Percentiles rank a stretch among this genome's conserved stretches.
Conservation (phyloP, 441 rosid species). For the Capsella rubella region DNA sequence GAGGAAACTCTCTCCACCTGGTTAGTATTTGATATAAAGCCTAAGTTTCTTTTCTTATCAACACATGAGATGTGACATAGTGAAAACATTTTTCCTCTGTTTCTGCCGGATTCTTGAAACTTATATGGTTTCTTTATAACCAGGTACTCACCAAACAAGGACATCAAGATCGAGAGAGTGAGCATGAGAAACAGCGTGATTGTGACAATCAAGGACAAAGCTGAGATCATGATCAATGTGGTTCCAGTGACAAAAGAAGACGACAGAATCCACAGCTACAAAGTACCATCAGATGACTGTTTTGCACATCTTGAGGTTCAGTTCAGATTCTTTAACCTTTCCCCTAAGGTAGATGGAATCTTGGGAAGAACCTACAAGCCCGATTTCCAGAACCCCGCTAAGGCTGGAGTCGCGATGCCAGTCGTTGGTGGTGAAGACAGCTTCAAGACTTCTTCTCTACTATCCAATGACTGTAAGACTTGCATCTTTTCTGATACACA, state of each 20-base stretch:
- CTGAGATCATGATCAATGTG: constrained; percentile 67
- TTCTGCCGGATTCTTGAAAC: constrained; percentile 47
- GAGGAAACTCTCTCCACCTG: constrained; percentile 62
- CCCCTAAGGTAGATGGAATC: constrained; percentile 71
- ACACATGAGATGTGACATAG: too few relatives aligned
- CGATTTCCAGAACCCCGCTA: constrained; percentile 69
- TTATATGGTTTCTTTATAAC: background rate
- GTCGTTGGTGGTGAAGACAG: constrained; percentile 72
- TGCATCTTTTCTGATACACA: constrained; percentile 58
- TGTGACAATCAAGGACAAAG: constrained; percentile 56
- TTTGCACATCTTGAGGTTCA: constrained; percentile 80
- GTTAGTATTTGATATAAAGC: constrained; percentile 31
- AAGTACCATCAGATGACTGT: constrained; percentile 65
- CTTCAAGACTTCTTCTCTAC: constrained; percentile 60
- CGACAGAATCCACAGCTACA: constrained; percentile 67
- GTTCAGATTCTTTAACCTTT: constrained; percentile 65
- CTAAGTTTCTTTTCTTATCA: background rate
- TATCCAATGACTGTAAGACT: constrained; percentile 56
- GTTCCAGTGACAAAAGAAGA: constrained; percentile 89
- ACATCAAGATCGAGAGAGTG: constrained; percentile 65
- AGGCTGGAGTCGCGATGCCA: constrained; percentile 80
- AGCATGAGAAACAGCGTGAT: constrained; percentile 61
- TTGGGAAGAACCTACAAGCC: constrained; percentile 76
- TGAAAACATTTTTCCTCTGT: too few relatives aligned
- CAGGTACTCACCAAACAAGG: constrained; percentile 52